Base-by-base conservation (phyloP, 441 rosid species). In the Pelargonium myrrhifolium region DNA sequence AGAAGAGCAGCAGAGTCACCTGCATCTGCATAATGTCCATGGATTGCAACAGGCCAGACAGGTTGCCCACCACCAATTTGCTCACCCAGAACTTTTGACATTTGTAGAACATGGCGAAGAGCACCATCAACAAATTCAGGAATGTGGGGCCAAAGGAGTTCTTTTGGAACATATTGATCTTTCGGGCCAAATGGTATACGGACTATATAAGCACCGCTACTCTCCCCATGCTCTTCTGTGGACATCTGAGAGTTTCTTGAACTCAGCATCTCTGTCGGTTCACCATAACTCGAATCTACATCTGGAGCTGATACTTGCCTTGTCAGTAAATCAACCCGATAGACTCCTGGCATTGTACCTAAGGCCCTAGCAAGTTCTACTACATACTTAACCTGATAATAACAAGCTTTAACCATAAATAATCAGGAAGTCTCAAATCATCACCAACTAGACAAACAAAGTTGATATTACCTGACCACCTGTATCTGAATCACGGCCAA, bases 401-500 rank as follows among this genome's bases (percentile, higher is more conserved):
- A 67, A 72, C 21, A 75, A 65, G 40, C 18, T 56, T 47, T 15
- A 10, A n/a, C 60, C 28, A 61, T 65, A 45, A 43, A n/a, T 47
- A 47, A 64, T 43, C 15, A 28, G 47, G 1, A 63, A 63, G 64
- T 26, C 12, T 31, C 43, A 62, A 31, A 17, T 3, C 17, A 37
- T 8, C 63, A 59, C 3, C 0, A 18, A 18, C 20, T 70, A 18
- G 64, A 68, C 37, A 24, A 37, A 37, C 37, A 28, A 62, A 61
- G 10, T 20, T 20, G 59, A 76, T 35, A 40, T 69, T 77, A 94
- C 99, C 97, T 93, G 99, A 65, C 99, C 99, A 73, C 99, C 97
- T 6, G 99, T 93, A 79, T 93, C 99, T 45, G 99, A 93, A 77
- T 93, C 99, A 14, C 97, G 96, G 18, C 99, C 99, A 35, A 93